These are phyloP conservation scores for Phytophthora boehmeriae DNA, from an alignment of 352 stramenopile genomes.

Conservation along the genomic window DNA sequence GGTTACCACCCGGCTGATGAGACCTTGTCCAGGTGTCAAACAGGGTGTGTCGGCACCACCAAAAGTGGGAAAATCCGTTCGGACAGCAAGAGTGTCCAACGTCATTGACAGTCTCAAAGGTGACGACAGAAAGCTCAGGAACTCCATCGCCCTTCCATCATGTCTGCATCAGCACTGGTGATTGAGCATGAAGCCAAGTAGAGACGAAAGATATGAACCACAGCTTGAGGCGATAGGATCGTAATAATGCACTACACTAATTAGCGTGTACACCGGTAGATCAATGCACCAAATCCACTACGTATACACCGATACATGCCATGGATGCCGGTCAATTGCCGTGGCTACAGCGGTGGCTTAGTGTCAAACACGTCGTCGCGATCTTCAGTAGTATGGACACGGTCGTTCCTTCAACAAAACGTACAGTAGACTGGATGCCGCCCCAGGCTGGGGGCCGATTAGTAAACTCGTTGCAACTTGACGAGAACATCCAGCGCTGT, in stretches of 20 bases:
- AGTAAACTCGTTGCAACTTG: constrained; percentile 25
- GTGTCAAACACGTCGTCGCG: constrained; percentile 20
- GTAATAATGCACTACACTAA: no score
- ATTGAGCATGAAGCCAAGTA: no score
- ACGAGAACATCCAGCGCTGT: constrained; percentile 34
- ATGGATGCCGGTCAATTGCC: constrained; percentile 3
- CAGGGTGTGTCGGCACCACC: neutral
- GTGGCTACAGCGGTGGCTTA: neutral
- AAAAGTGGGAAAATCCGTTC: neutral
- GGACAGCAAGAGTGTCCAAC: no score
- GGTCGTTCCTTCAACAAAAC: no score
- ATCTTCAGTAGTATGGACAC: constrained; percentile 1
- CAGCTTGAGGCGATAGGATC: no score
- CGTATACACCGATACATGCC: neutral
- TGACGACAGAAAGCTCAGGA: no score
- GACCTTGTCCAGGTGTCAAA: neutral
- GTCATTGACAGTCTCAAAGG: no score
- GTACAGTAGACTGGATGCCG: no score
- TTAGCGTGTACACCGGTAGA: no score
- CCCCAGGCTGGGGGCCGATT: neutral
- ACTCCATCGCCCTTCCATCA: neutral
- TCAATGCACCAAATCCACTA: neutral
- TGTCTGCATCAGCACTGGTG: neutral
- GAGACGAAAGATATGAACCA: no score
- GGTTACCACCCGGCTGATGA: no score